phyloP scores from a whole-genome alignment of 164 flowering plant genomes.

The Vitis rotundifolia region DNA sequence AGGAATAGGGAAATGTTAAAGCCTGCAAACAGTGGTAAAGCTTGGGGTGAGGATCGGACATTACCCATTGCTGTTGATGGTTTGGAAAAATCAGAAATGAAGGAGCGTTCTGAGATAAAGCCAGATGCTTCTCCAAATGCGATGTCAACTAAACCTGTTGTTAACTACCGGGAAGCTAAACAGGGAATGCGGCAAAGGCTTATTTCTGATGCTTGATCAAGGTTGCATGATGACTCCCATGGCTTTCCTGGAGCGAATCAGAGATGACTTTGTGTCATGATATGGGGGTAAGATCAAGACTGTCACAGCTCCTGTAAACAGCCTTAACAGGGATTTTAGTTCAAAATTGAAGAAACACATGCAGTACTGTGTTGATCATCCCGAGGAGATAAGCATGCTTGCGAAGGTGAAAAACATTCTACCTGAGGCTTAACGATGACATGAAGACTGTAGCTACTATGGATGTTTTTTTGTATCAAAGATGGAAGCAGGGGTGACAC shows the following conservation, averaged over 20 bases:
- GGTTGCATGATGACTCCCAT: conserved; percentile 50
- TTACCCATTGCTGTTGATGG: conserved; percentile 57
- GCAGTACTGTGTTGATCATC: no score
- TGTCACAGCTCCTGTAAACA: no score
- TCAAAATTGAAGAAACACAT: no score
- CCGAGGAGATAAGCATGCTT: no score
- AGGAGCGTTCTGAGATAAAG: conserved; percentile 78
- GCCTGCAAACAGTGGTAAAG: conserved; percentile 45
- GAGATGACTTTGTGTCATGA: no score
- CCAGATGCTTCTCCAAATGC: conserved; percentile 49
- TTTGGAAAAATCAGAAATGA: conserved; percentile 88
- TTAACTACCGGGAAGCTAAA: conserved; percentile 55
- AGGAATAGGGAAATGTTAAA: conserved; percentile 61
- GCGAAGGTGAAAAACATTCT: no score
- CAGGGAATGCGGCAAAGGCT: conserved; percentile 54
- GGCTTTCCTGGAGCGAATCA: conserved; percentile 9
- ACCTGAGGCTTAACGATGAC: no score
- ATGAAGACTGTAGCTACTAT: no score
- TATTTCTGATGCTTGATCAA: conserved; percentile 46
- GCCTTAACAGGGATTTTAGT: no score
- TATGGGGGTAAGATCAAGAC: no score
- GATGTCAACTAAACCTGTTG: conserved; percentile 33
- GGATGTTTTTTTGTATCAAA: conserved; percentile 9
- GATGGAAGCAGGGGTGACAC: conserved; percentile 53
- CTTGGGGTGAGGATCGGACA: conserved; percentile 55